Percentiles rank a stretch among this genome's conserved stretches.
Conservation (phyloP, 2,329 filamentous ascomycete genomes). For the Pseudopyricularia cyperi region DNA sequence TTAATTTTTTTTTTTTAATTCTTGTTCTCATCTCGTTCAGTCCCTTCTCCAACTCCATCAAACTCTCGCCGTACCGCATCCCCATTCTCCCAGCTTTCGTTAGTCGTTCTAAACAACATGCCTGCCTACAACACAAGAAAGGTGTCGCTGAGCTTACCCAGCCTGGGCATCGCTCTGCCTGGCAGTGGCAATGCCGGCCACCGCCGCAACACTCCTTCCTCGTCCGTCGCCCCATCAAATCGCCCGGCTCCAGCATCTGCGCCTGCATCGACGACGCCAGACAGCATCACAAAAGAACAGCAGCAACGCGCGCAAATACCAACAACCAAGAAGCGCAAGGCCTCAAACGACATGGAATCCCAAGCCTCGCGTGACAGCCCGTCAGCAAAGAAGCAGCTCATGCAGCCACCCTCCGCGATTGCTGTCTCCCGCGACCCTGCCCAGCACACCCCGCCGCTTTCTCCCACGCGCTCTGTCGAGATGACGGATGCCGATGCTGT, state of each 20-base stretch:
- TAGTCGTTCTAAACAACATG: background rate
- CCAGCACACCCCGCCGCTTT: conserved; percentile 71
- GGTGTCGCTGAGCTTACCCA: conserved; percentile 71
- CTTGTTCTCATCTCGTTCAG: background rate
- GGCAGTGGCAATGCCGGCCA: conserved; percentile 31
- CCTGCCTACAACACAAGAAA: conserved; percentile 2
- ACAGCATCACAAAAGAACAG: background rate
- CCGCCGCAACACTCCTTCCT: conserved; percentile 17
- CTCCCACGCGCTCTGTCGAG: conserved; percentile 41
- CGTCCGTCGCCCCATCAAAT: conserved; percentile 7
- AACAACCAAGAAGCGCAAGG: conserved; percentile 59
- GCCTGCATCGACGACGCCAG: conserved; percentile 11
- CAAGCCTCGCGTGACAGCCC: conserved; percentile 12
- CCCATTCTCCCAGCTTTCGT: background rate
- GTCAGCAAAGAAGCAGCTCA: conserved; percentile 16
- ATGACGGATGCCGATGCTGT: conserved; percentile 22
- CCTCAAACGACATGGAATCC: conserved; percentile 49
- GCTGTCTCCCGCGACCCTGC: conserved; percentile 9
- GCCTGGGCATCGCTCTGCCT: conserved; percentile 81
- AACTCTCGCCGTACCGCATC: background rate
- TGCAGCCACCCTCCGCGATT: conserved; percentile 17
- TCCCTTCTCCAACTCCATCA: background rate
- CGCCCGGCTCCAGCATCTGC: conserved; percentile 13
- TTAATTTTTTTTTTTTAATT: conserved; percentile 1
- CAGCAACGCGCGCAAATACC: conserved; percentile 15